phyloP scores from a whole-genome alignment of 306 rosid genomes.

The Begonia masoniana region DNA sequence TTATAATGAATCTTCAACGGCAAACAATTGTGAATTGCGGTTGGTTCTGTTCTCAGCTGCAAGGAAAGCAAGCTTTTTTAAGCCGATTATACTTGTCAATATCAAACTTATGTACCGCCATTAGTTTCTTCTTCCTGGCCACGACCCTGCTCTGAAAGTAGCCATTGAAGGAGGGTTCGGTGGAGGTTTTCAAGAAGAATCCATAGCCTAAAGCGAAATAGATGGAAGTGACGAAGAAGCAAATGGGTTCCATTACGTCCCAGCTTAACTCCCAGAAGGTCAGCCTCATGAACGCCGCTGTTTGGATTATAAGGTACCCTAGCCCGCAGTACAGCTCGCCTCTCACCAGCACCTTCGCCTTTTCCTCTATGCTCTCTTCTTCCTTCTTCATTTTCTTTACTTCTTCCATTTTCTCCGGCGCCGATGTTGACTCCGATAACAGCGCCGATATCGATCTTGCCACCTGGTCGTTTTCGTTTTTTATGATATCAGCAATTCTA shows the following conservation, averaged over 20 bases:
- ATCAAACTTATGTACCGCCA: constrained; percentile 41
- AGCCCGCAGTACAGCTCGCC: constrained; percentile 56
- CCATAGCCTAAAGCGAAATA: constrained; percentile 39
- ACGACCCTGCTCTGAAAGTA: constrained; percentile 39
- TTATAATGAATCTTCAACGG: too few species aligned
- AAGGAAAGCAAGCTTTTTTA: constrained; percentile 32
- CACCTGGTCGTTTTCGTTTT: constrained; percentile 25
- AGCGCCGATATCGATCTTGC: constrained; percentile 45
- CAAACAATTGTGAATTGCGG: not conserved
- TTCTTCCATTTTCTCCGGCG: constrained; percentile 32
- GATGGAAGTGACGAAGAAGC: constrained; percentile 57
- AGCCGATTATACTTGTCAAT: constrained; percentile 29
- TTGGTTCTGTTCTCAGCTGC: not conserved
- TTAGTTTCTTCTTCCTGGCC: constrained; percentile 41
- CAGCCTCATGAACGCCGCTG: constrained; percentile 61
- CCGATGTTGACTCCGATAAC: constrained; percentile 29
- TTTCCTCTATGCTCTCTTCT: constrained; percentile 34
- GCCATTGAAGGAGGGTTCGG: constrained; percentile 65
- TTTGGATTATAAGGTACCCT: constrained; percentile 38
- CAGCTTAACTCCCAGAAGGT: constrained; percentile 91
- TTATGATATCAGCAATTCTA: too few species aligned
- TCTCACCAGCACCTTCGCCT: constrained; percentile 38
- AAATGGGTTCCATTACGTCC: constrained; percentile 98
- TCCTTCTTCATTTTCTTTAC: constrained; percentile 40
- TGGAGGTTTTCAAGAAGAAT: constrained; percentile 57